phyloP scores from a whole-genome alignment of 768 basidiomycete genomes.

The Boletus sp. region DNA sequence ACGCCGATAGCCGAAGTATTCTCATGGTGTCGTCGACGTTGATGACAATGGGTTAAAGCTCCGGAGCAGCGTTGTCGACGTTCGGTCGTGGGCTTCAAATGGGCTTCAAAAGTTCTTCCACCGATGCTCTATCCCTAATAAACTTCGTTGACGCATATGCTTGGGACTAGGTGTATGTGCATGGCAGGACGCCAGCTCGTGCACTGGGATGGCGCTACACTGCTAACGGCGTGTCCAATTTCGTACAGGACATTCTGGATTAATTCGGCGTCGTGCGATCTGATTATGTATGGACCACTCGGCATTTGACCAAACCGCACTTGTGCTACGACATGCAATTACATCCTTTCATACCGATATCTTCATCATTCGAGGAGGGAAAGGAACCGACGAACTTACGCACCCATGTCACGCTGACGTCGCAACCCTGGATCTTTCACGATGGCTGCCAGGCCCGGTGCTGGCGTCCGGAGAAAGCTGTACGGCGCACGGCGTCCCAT shows the following conservation, averaged over 20 bases:
- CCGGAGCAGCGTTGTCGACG: not conserved
- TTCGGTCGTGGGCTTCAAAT: not conserved
- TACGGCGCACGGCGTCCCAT: not conserved
- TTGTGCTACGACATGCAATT: not conserved
- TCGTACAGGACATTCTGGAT: constrained; percentile 12
- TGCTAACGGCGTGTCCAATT: not conserved
- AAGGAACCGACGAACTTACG: not conserved
- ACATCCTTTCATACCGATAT: not conserved
- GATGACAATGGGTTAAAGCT: not conserved
- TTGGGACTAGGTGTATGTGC: constrained; percentile 15
- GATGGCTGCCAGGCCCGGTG: not conserved
- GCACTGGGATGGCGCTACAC: not conserved
- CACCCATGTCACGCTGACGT: not conserved
- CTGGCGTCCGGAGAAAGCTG: not conserved
- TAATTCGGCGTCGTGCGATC: not conserved
- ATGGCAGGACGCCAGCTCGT: not conserved
- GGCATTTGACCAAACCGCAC: not conserved
- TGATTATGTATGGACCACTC: constrained; percentile 3
- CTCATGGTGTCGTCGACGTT: constrained; percentile 4
- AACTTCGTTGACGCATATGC: constrained; percentile 3
- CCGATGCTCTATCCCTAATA: not conserved
- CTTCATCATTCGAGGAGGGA: not conserved
- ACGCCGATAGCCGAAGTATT: not conserved
- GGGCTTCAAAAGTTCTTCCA: not conserved
- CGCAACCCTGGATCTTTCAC: not conserved